Percentiles rank a stretch among this genome's conserved stretches.
Evolutionary conservation across 495 filamentous ascomycete genomes (phyloP).

Genomic region (Penicillium salamii): DNA sequence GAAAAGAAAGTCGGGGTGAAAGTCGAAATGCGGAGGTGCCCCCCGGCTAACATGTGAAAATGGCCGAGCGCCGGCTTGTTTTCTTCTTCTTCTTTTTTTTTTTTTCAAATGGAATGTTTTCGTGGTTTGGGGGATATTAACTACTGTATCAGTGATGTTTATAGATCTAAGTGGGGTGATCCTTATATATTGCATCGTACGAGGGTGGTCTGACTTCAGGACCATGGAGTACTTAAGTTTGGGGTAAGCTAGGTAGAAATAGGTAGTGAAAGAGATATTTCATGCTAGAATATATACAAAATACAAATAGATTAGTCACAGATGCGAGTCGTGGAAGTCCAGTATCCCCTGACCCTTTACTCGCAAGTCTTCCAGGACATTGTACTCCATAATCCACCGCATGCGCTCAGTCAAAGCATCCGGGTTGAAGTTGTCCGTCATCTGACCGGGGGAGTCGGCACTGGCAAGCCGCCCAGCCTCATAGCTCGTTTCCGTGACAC

Average conservation of each 20-base stretch:
- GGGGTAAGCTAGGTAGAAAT: too few relatives aligned
- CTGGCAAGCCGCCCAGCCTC: slow-evolving; percentile 32
- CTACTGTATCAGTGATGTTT: too few relatives aligned
- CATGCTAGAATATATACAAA: too few relatives aligned
- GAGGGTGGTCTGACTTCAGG: neutral
- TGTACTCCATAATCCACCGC: slow-evolving; percentile 36
- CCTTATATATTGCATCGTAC: neutral
- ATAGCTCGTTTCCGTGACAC: slow-evolving; percentile 28
- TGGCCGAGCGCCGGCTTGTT: slow-evolving; percentile 14
- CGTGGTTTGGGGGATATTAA: too few relatives aligned
- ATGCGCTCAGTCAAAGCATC: slow-evolving; percentile 24
- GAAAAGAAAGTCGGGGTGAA: neutral
- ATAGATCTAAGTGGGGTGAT: neutral
- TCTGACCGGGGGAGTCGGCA: slow-evolving; percentile 20
- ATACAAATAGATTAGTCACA: slow-evolving; percentile 4
- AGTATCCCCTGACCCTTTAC: slow-evolving; percentile 18
- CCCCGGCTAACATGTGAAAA: slow-evolving; percentile 23
- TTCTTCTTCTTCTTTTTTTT: neutral
- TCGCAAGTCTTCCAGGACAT: slow-evolving; percentile 29
- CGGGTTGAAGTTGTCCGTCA: slow-evolving; percentile 23
- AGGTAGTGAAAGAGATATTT: too few relatives aligned
- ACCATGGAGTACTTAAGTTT: too few relatives aligned
- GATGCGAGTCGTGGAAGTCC: slow-evolving; percentile 17
- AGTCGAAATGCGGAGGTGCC: slow-evolving; percentile 28
- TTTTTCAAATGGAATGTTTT: too few relatives aligned